Evolutionary conservation across 257 asterid species (phyloP).

Genomic region (Linaria vulgaris): DNA sequence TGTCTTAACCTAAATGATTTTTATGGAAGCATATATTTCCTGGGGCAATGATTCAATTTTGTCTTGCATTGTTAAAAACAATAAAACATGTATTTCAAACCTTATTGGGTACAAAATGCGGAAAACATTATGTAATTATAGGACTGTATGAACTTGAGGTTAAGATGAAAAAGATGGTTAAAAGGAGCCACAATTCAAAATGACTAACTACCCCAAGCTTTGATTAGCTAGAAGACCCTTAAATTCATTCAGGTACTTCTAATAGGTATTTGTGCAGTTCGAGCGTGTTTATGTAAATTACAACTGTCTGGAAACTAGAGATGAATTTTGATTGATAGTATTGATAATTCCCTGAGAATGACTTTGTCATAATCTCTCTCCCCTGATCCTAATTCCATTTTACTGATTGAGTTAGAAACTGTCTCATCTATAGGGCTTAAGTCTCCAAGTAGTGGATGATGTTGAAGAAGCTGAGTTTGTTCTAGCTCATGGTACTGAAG

Average conservation of each 20-base stretch:
- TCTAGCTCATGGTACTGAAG: slow-evolving; percentile 97
- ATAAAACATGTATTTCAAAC: background rate
- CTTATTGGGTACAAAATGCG: background rate
- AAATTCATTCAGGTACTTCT: slow-evolving; percentile 6
- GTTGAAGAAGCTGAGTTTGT: slow-evolving; percentile 79
- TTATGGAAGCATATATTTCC: background rate
- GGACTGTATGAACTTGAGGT: background rate
- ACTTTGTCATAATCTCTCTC: background rate
- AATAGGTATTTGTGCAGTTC: slow-evolving; percentile 9
- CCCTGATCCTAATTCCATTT: background rate
- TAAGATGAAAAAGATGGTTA: background rate
- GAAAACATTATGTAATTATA: background rate
- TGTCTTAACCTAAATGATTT: background rate
- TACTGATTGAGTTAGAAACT: slow-evolving; percentile 14
- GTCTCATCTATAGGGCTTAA: slow-evolving; percentile 67
- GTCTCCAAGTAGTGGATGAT: slow-evolving; percentile 74
- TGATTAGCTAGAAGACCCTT: background rate
- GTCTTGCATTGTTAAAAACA: background rate
- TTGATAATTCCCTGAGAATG: slow-evolving; percentile 6
- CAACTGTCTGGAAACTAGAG: background rate
- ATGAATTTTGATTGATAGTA: background rate
- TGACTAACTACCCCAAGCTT: slow-evolving; percentile 9
- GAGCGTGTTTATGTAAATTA: background rate
- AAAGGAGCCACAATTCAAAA: slow-evolving; percentile 1
- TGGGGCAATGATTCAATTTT: background rate